phyloP scores from a whole-genome alignment of 805 yeast genomes.

The Metschnikowia santaceciliae region DNA sequence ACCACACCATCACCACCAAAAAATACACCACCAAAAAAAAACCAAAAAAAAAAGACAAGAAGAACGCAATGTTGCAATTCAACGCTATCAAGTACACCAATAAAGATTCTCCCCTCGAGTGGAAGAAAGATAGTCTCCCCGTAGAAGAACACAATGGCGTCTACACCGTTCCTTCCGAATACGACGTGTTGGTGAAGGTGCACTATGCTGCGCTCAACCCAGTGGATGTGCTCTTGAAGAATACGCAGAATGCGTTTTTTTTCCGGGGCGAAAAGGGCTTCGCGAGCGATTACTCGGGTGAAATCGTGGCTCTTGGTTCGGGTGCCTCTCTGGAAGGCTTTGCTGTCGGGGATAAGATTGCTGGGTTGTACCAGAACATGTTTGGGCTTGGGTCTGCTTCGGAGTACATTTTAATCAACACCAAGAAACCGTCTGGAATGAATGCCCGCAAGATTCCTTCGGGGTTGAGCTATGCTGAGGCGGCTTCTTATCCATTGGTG shows the following conservation, averaged over 20 bases:
- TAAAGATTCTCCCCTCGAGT: slow-evolving; percentile 12
- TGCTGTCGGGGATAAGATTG: slow-evolving; percentile 28
- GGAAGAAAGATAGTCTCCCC: slow-evolving; percentile 12
- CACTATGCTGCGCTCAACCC: slow-evolving; percentile 34
- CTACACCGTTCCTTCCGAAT: slow-evolving; percentile 11
- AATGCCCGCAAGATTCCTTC: slow-evolving; percentile 43
- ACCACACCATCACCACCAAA: no score
- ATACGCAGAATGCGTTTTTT: slow-evolving; percentile 12
- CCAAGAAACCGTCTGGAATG: slow-evolving; percentile 25
- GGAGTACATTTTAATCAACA: slow-evolving; percentile 44
- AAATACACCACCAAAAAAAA: no score
- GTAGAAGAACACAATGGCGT: slow-evolving; percentile 8
- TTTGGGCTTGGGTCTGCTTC: slow-evolving; percentile 39
- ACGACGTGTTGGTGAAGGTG: slow-evolving; percentile 28
- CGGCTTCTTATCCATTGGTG: slow-evolving; percentile 64
- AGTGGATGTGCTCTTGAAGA: slow-evolving; percentile 25
- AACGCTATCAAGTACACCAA: slow-evolving; percentile 22
- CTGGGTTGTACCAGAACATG: slow-evolving; percentile 21
- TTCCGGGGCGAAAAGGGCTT: slow-evolving; percentile 20
- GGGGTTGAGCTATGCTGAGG: slow-evolving; percentile 46
- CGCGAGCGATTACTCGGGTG: slow-evolving; percentile 34
- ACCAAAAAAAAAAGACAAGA: no score
- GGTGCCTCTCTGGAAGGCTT: slow-evolving; percentile 21
- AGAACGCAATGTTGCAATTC: slow-evolving; percentile 14
- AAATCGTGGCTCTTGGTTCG: slow-evolving; percentile 28